Evolutionary conservation across 805 yeast species (phyloP), one percentile per base, ranked within the genome.

Genomic region (Lipomyces starkeyi): DNA sequence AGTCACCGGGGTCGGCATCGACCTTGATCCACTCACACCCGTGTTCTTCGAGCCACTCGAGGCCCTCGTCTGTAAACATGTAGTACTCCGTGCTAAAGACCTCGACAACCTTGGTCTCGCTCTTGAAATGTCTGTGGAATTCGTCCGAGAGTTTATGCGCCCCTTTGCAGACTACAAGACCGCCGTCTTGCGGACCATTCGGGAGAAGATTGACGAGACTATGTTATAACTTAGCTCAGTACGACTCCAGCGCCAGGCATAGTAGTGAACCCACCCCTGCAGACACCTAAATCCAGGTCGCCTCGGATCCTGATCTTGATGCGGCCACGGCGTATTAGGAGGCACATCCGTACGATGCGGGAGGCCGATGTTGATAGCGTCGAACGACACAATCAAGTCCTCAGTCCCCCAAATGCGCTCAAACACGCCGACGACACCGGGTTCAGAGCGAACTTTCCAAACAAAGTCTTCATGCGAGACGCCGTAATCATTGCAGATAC

Each of bases 161-260:
- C 20, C 67, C 67, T 27, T 40, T 60, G 56, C 58, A n/a, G n/a
- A 53, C 69, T 4, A 66, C 56, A 5, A 66, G 61, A 17, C 69
- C 69, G 22, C 66, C 69, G 52, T 66, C 69, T 25, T 58, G 22
- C 25, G 69, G 69, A 5, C 69, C 69, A 56, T 66, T 66, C 32
- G 69, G 66, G 20, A 61, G 68, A 20, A 64, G 43, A 52, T 64
- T 64, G n/a, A 64, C 64, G 20, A 64, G 58, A 13, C 65, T 61
- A 20, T 52, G 27, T 35, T 20, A 35, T 29, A 3, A 3, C n/a
- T 13, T 22, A 27, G 6, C 20, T 40, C 13, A 22, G n/a, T 27
- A 29, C 13, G 43, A 37, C 43, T 37, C 40, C 40, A 43, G 20
- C 29, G 29, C 29, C 32, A 29, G 5, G 32, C 7, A 29, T 29